Conservation (phyloP, 371 early-diverging fungal species). For the Mortierella sp. region DNA sequence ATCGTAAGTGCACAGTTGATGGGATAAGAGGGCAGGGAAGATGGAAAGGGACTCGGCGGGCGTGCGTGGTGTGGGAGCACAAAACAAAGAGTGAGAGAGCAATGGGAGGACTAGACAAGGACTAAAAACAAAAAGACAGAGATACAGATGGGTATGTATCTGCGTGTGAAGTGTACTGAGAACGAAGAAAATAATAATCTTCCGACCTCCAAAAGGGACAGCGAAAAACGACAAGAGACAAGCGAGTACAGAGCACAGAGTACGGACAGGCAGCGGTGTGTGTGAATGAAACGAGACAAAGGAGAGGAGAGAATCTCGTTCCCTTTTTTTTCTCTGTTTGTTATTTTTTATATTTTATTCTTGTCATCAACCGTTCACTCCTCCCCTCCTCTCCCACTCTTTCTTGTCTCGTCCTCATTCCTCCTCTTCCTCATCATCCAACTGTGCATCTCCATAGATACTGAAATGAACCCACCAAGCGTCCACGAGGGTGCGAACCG, state of each 20-base stretch:
- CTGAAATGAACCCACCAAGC: constrained; percentile 16
- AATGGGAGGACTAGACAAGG: too few species aligned
- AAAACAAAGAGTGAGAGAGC: too few species aligned
- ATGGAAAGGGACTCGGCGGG: not conserved
- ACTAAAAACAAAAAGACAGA: too few species aligned
- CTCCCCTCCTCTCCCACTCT: not conserved
- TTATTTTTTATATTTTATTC: not conserved
- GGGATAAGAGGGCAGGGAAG: not conserved
- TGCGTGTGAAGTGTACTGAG: too few species aligned
- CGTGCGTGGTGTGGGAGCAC: not conserved
- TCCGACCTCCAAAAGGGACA: too few species aligned
- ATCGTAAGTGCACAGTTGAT: too few species aligned
- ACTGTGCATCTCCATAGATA: not conserved
- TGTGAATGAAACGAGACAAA: constrained; percentile 1
- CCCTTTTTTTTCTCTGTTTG: not conserved
- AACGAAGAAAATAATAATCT: too few species aligned
- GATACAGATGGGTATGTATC: too few species aligned
- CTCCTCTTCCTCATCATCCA: too few species aligned
- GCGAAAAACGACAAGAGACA: too few species aligned
- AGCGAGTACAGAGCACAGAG: too few species aligned
- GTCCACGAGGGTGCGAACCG: not conserved
- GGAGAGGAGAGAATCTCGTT: not conserved
- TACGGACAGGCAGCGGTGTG: not conserved
- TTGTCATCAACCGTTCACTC: constrained; percentile 2
- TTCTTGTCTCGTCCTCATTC: not conserved